Percentiles rank a stretch among this genome's conserved stretches.
phyloP scores from a whole-genome alignment of 805 yeast species.

The Candida pseudofarinosa region DNA sequence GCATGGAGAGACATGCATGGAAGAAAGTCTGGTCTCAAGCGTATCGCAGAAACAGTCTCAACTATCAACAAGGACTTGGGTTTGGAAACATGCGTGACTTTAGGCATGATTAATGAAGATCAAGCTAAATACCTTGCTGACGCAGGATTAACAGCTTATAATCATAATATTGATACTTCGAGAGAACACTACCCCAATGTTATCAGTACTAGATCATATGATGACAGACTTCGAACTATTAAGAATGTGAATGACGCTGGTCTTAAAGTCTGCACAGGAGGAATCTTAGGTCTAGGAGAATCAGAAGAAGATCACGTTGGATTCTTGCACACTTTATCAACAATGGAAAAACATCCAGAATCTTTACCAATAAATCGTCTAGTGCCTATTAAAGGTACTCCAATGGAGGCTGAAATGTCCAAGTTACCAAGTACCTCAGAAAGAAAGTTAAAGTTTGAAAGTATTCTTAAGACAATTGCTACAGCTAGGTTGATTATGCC shows the following conservation, averaged over 20 bases:
- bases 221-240: conserved; percentile 67
- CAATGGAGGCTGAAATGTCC: conserved; percentile 55
- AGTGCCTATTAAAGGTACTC: conserved; percentile 78
- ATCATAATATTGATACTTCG: conserved; percentile 78
- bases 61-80: conserved; percentile 57
- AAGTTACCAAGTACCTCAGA: conserved; percentile 27
- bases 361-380: conserved; percentile 75
- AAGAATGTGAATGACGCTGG: conserved; percentile 61
- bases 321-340: conserved; percentile 62
- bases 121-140: conserved; percentile 58
- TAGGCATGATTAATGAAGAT: conserved; percentile 70
- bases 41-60: conserved; percentile 61
- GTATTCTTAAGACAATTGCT: conserved; percentile 64
- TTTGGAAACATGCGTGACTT: conserved; percentile 75
- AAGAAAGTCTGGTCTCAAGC: conserved; percentile 60
- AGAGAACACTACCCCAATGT: conserved; percentile 73
- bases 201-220: conserved; percentile 65
- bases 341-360: conserved; percentile 72
- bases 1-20: conserved; percentile 88
- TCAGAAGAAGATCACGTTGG: conserved; percentile 67
- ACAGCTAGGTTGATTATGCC: conserved; percentile 79
- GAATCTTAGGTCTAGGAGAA: conserved; percentile 77
- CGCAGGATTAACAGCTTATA: conserved; percentile 79
- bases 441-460: conserved; percentile 53
- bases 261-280: conserved; percentile 71